A percentile compares a stretch with the other conserved stretches of the same genome.
Evolutionary conservation across 129 eudicot genomes (phyloP).

Genomic region (Centaurea solstitialis): DNA sequence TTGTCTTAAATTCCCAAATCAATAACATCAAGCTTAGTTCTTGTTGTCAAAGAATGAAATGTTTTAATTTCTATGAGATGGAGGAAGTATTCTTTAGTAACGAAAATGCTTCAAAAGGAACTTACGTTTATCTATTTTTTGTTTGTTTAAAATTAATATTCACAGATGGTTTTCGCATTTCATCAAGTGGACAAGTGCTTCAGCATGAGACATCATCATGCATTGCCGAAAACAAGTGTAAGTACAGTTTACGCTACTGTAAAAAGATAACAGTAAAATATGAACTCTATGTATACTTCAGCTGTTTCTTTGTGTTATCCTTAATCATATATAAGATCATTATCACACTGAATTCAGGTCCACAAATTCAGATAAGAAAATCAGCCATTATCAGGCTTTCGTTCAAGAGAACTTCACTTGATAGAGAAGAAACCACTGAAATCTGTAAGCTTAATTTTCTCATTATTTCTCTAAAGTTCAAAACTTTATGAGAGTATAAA

Average conservation of each 20-base stretch:
- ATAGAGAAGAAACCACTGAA: slow-evolving; percentile 58
- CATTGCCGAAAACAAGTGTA: slow-evolving; percentile 33
- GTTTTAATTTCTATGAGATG: background rate
- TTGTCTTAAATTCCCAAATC: background rate
- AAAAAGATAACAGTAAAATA: slow-evolving; percentile 24
- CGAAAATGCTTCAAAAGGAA: background rate
- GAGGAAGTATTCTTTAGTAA: background rate
- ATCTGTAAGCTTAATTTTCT: slow-evolving; percentile 24
- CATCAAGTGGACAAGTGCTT: slow-evolving; percentile 55
- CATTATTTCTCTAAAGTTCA: background rate
- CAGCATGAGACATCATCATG: slow-evolving; percentile 52
- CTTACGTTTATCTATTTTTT: background rate
- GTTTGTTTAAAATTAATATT: background rate
- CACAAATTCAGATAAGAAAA: slow-evolving; percentile 52
- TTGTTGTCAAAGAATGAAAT: background rate
- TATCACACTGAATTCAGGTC: slow-evolving; percentile 19
- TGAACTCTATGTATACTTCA: slow-evolving; percentile 19
- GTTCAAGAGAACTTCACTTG: slow-evolving; percentile 59
- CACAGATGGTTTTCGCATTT: slow-evolving; percentile 28
- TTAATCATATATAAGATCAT: slow-evolving; percentile 42
- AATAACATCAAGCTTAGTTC: background rate
- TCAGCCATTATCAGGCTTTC: slow-evolving; percentile 69
- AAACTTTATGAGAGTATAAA: background rate
- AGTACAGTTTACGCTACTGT: slow-evolving; percentile 20
- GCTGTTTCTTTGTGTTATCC: slow-evolving; percentile 46